Conservation (phyloP, 176 grass and related monocot genomes). For the Raddia distichophylla region DNA sequence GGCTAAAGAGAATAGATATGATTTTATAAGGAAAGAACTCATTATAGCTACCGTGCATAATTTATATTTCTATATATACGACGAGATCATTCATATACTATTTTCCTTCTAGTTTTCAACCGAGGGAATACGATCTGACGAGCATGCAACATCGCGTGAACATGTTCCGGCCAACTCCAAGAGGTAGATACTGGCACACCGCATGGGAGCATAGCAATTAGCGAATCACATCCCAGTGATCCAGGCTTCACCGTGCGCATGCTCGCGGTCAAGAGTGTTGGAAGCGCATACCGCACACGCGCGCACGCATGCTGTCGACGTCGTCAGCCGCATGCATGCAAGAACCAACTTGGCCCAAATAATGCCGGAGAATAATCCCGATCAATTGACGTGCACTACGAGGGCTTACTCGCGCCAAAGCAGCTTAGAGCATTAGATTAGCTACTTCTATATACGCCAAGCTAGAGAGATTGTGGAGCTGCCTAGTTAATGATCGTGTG, state of each 20-base stretch:
- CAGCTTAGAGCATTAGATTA: too few species aligned
- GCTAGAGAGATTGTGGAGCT: not conserved
- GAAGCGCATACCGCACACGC: not conserved
- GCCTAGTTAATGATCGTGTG: too few species aligned
- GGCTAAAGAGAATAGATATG: too few species aligned
- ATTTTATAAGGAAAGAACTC: too few species aligned
- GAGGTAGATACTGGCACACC: not conserved
- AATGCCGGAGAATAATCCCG: not conserved
- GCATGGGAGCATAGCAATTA: not conserved
- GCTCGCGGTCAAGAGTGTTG: conserved; percentile 7
- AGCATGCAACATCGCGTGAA: too few species aligned
- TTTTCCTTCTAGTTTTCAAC: too few species aligned
- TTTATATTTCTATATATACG: too few species aligned
- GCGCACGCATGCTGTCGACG: conserved; percentile 19
- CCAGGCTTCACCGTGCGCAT: conserved; percentile 18
- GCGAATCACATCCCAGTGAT: not conserved
- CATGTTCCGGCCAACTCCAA: not conserved
- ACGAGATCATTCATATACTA: too few species aligned
- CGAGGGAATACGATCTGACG: too few species aligned
- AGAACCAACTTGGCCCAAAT: not conserved
- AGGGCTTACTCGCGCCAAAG: too few species aligned
- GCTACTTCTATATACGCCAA: not conserved
- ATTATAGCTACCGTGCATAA: too few species aligned
- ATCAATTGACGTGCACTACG: not conserved
- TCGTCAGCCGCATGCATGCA: not conserved